A percentile compares a stretch with the other conserved stretches of the same genome.
Conservation (phyloP, 2,329 filamentous ascomycete species). For the Byssochlamys sp. region DNA sequence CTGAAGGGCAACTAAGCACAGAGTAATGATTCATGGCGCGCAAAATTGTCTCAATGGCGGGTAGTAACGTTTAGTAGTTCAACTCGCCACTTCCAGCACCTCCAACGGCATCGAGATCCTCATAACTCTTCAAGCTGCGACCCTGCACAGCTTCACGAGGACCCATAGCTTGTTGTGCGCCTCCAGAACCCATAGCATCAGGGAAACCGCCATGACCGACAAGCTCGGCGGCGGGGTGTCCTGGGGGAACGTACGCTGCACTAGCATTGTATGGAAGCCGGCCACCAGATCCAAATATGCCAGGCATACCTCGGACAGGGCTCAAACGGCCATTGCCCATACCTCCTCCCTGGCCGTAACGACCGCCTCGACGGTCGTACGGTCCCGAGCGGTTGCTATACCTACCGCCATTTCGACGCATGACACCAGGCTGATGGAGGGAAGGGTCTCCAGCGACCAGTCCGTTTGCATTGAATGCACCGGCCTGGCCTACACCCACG, state of each 20-base stretch:
- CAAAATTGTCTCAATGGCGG: not conserved
- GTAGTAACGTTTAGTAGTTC: constrained; percentile 58
- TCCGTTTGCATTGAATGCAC: constrained; percentile 21
- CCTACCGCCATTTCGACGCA: constrained; percentile 57
- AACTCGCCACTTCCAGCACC: constrained; percentile 69
- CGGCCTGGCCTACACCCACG: constrained; percentile 20
- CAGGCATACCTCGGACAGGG: constrained; percentile 27
- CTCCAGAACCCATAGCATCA: constrained; percentile 49
- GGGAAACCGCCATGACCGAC: constrained; percentile 36
- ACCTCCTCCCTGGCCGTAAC: constrained; percentile 43
- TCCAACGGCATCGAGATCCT: constrained; percentile 82
- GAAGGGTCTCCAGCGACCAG: constrained; percentile 31
- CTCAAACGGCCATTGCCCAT: constrained; percentile 39
- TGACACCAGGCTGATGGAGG: constrained; percentile 52
- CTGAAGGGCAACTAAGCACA: not conserved
- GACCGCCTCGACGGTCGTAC: constrained; percentile 58
- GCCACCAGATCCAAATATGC: constrained; percentile 25
- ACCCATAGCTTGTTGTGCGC: constrained; percentile 62
- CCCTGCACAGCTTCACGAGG: constrained; percentile 87
- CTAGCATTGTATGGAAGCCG: constrained; percentile 23
- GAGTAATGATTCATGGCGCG: not conserved
- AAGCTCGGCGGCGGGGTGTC: constrained; percentile 30
- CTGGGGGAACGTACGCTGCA: constrained; percentile 28
- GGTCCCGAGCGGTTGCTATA: constrained; percentile 59
- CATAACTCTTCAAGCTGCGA: constrained; percentile 88